Conservation (phyloP, 805 yeast species). For the Spencermartinsiella europaea region DNA sequence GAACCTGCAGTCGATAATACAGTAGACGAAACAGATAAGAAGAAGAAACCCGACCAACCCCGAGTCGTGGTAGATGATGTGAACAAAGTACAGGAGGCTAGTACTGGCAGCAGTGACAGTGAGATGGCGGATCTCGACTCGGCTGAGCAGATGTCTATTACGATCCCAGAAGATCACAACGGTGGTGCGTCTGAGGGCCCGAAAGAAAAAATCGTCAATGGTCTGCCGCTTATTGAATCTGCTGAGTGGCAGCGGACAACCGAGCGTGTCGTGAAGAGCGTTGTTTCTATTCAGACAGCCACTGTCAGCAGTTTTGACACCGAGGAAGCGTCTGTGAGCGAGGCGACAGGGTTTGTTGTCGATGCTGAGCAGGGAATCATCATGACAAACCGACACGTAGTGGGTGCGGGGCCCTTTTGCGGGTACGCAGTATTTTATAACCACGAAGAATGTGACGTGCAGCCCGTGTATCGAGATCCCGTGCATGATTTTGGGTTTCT, state of each 20-base stretch:
- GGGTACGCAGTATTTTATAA: slow-evolving; percentile 92
- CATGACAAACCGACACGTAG: slow-evolving; percentile 89
- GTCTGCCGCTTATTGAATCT: slow-evolving; percentile 12
- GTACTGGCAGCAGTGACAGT: neutral
- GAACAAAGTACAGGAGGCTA: neutral
- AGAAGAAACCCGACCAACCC: neutral
- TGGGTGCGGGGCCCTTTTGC: slow-evolving; percentile 89
- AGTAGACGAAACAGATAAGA: neutral
- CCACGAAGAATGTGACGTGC: slow-evolving; percentile 87
- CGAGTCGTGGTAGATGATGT: neutral
- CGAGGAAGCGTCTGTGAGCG: slow-evolving; percentile 63
- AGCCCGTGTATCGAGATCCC: slow-evolving; percentile 86
- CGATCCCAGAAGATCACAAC: neutral
- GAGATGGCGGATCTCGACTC: neutral
- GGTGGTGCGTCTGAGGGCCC: neutral
- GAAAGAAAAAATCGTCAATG: neutral
- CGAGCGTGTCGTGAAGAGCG: slow-evolving; percentile 73
- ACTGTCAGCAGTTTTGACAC: slow-evolving; percentile 86
- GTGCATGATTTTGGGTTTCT: slow-evolving; percentile 93
- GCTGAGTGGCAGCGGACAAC: slow-evolving; percentile 74
- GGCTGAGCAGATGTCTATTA: neutral
- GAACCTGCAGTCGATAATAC: neutral
- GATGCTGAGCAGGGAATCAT: slow-evolving; percentile 78
- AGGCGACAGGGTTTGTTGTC: slow-evolving; percentile 95
- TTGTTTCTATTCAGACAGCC: slow-evolving; percentile 83